Evolutionary conservation across 257 asterid species (phyloP).

Genomic region (Jacaranda copaia): DNA sequence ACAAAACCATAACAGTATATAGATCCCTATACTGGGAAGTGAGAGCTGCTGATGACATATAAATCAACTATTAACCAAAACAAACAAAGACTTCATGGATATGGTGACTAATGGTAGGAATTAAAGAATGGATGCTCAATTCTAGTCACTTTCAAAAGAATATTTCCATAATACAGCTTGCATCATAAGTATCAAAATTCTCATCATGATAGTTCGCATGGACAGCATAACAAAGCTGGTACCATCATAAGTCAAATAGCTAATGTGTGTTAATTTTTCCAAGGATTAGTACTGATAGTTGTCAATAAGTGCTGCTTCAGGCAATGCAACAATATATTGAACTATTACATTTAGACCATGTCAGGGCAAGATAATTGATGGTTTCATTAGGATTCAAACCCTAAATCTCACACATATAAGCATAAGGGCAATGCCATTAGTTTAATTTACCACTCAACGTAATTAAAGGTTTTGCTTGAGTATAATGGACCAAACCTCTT

Average conservation of each 20-base stretch:
- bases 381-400: too few relatives aligned
- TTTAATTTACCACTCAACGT: too few relatives aligned
- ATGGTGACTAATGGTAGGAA: neutral
- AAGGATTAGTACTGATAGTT: neutral
- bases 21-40: neutral
- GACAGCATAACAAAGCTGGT: slow-evolving; percentile 2
- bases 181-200: slow-evolving; percentile 10
- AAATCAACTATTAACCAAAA: neutral
- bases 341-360: neutral
- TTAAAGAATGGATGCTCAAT: neutral
- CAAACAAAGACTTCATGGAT: neutral
- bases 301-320: neutral
- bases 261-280: neutral
- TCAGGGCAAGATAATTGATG: neutral
- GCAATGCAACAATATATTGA: neutral
- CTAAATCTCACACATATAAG: too few relatives aligned
- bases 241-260: slow-evolving; percentile 9
- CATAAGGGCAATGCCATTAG: too few relatives aligned
- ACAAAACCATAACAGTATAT: neutral
- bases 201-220: neutral
- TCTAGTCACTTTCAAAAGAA: neutral
- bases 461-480: neutral
- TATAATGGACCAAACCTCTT: slow-evolving; percentile 63
- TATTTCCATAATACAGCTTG: neutral
- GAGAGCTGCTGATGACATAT: neutral